Base-by-base conservation (phyloP, 108 stramenopile genomes). In the Skeletonema marinoi region DNA sequence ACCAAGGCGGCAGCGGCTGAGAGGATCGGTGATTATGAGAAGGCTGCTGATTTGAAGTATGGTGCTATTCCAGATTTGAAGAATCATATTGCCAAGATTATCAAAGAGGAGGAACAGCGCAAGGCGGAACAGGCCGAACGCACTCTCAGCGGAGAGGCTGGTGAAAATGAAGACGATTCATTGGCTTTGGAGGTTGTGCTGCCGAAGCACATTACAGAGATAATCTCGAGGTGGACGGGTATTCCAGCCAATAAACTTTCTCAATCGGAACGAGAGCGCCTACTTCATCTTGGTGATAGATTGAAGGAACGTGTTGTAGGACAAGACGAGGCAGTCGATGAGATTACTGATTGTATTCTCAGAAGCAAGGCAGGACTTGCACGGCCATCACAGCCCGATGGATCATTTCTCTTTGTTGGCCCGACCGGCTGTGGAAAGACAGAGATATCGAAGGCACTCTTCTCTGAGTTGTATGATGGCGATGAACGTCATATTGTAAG, bases 21-120 rank as follows among this genome's bases (percentile, higher is more conserved):
- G 79, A 84, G 98, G n/a, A 94, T 93, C 19, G 98, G 90, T 73
- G 96, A 99, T 74, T 88, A 98, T 48, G 96, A 96, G 64, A 86
- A 84, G 64, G 98, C 98, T 32, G 97, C 98, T 1, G 95, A 97
- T 62, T 75, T 99, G 64, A 99, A 97, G 83, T 99, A 96, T 68
- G 82, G 88, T 2, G 88, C 83, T 42, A 73, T 99, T 44, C 97
- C 98, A 7, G 68, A 85, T 35, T 84, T 99, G 68, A 74, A 95
- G 85, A 71, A 80, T 60, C 89, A 96, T 70, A 74, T 96, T 3
- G 78, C 70, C 5, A 81, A 84, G 31, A 88, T 95, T 5, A 74
- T 78, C 29, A 75, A 80, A 39, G 83, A 84, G 73, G 78, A 69
- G 30, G 68, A 75, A 38, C 73, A 89, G n/a, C 88, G 88, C 64